Evolutionary conservation across 2,329 filamentous ascomycete species (phyloP).

Genomic region (Ophiocordyceps sinensis): DNA sequence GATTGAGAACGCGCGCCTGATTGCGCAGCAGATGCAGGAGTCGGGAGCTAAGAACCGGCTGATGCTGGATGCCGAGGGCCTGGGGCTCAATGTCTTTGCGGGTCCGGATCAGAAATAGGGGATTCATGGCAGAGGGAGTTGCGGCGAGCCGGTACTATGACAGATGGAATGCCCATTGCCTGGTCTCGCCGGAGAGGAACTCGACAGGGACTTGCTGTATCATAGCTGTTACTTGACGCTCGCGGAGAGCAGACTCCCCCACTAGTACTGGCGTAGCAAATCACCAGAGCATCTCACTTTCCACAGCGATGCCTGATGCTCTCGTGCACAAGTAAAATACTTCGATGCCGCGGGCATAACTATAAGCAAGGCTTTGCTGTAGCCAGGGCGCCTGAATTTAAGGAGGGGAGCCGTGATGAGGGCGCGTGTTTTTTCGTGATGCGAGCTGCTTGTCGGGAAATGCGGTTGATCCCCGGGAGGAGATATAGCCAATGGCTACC

Average conservation of each 20-base stretch:
- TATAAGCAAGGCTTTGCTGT: too few species aligned
- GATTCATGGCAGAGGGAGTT: background rate
- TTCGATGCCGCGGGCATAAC: too few species aligned
- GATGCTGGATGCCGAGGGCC: conserved; percentile 77
- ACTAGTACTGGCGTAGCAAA: background rate
- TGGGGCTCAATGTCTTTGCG: conserved; percentile 77
- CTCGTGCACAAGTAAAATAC: too few species aligned
- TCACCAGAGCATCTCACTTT: background rate
- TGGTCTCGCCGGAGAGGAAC: background rate
- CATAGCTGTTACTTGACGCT: background rate
- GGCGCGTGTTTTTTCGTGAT: too few species aligned
- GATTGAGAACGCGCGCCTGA: conserved; percentile 87
- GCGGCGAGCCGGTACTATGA: background rate
- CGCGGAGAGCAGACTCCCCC: background rate
- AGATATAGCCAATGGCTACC: too few species aligned
- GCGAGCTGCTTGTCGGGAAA: too few species aligned
- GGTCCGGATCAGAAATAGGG: conserved; percentile 27
- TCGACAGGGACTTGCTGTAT: background rate
- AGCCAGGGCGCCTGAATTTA: too few species aligned
- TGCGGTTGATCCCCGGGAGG: too few species aligned
- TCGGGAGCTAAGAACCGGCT: conserved; percentile 80
- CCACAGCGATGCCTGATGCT: too few species aligned
- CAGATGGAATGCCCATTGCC: background rate
- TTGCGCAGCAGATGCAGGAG: conserved; percentile 81
- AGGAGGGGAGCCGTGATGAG: too few species aligned